Evolutionary conservation across 768 basidiomycete species (phyloP).

Genomic region (Boletus pseudopeckii): DNA sequence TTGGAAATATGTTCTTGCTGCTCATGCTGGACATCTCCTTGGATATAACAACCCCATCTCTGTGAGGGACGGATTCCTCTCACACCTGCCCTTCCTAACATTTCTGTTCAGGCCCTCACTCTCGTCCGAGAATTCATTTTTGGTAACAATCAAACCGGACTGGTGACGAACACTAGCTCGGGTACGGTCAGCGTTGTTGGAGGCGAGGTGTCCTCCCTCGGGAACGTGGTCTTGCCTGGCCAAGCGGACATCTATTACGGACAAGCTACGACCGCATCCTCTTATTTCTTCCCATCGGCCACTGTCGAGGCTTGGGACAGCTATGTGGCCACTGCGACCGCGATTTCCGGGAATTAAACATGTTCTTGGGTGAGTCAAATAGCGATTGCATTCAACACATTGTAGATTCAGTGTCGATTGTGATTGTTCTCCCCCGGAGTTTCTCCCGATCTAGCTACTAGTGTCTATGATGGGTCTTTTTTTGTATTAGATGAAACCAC

Average conservation of each 20-base stretch:
- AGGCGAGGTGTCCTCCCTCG: conserved; percentile 48
- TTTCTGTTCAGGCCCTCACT: conserved; percentile 44
- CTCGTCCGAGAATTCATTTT: conserved; percentile 36
- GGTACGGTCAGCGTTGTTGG: conserved; percentile 36
- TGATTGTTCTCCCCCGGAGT: too few relatives aligned
- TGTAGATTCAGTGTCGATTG: too few relatives aligned
- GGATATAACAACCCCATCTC: conserved; percentile 32
- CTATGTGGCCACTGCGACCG: conserved; percentile 43
- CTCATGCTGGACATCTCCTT: conserved; percentile 38
- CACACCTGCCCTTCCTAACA: neutral
- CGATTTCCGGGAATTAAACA: neutral
- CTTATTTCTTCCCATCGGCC: conserved; percentile 52
- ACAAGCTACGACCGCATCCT: conserved; percentile 43
- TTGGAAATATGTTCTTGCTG: conserved; percentile 20
- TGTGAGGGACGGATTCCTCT: conserved; percentile 37
- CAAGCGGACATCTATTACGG: conserved; percentile 57
- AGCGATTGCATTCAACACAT: too few relatives aligned
- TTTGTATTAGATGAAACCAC: too few relatives aligned
- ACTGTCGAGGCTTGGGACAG: conserved; percentile 58
- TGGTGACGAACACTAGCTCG: conserved; percentile 37
- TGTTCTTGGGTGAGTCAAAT: neutral
- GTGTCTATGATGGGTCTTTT: too few relatives aligned
- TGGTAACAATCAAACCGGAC: conserved; percentile 58
- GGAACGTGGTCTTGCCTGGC: conserved; percentile 48
- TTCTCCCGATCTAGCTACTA: too few relatives aligned